Evolutionary conservation across 1,284 basidiomycete genomes (phyloP), one percentile per base, ranked within the genome.

Genomic region (Sutorius eximius): DNA sequence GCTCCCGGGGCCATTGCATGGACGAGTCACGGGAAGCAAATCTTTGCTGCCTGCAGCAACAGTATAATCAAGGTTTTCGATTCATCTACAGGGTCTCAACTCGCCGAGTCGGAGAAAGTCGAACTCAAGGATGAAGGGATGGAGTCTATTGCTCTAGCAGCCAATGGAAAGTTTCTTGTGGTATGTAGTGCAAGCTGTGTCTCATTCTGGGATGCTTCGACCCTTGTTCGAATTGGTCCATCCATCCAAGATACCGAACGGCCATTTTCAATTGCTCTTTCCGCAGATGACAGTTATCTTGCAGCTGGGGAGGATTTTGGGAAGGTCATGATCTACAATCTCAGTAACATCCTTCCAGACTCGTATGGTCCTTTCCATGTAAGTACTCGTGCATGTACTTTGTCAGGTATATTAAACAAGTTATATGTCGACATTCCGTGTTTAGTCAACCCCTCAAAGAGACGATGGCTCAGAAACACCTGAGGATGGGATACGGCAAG

Each of bases 151-250:
- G 30, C 51, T 29, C 20, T 44, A 2, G 30, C 51, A 0, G 7
- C n/a, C 8, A 53, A 33, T n/a, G 52, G 33, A 11, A 45, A 53
- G 8, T 54, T 53, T 16, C 27, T 54, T 8, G 5, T 52, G 3
- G 24, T 27, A 7, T 36, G 15, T 6, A 6, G 22, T 30, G 7
- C 1, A 2, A 2, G 1, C 0, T 22, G 8, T 3, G 18, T 44
- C 27, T 30, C 33, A 0, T 36, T 53, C 33, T 45, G 30, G 40
- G 51, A 53, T 9, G 5, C 51, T 2, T 52, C 50, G 1, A 40
- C 51, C 3, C n/a, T 40, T 6, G n/a, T 16, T n/a, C 36, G 2
- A 9, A 40, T 52, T 0, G n/a, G 37, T 9, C 32, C 11, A 5
- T 2, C 3, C 16, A 13, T 37, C 2, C 10, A 37, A 5, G 27